phyloP scores from a whole-genome alignment of 345 rosid species.

The Brassica incana region DNA sequence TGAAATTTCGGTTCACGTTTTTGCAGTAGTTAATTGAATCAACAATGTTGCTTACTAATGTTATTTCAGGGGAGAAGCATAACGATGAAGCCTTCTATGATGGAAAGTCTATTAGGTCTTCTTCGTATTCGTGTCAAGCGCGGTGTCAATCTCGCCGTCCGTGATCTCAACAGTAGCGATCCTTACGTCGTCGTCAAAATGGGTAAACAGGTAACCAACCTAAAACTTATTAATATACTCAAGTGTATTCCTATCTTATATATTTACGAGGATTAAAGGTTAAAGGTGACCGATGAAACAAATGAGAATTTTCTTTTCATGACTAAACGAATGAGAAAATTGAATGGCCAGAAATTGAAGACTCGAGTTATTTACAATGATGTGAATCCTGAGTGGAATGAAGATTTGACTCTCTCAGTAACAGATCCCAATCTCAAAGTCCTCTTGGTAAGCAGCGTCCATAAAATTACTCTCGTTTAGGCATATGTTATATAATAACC shows the following conservation, averaged over 20 bases:
- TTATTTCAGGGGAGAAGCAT: conserved; percentile 8
- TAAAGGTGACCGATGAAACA: too few species aligned
- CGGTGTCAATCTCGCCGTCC: conserved; percentile 86
- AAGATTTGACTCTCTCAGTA: conserved; percentile 78
- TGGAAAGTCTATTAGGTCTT: conserved; percentile 70
- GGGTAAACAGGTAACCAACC: conserved; percentile 62
- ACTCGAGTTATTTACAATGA: conserved; percentile 73
- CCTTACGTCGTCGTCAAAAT: conserved; percentile 81
- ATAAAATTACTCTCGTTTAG: background rate
- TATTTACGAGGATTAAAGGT: too few species aligned
- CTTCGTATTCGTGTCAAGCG: conserved; percentile 70
- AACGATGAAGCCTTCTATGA: conserved; percentile 36
- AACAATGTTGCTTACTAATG: background rate
- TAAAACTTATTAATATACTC: background rate
- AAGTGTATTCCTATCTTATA: background rate
- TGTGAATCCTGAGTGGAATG: conserved; percentile 92
- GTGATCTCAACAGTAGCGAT: conserved; percentile 84
- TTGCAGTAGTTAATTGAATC: background rate
- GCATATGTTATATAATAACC: background rate
- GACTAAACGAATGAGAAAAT: too few species aligned
- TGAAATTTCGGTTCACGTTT: background rate
- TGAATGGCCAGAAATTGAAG: conserved; percentile 66
- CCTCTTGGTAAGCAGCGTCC: conserved; percentile 48
- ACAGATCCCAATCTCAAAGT: conserved; percentile 56
- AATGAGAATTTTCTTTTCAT: too few species aligned